These are phyloP conservation scores for Erythrobasidium hasegawianum DNA, from an alignment of 1,284 basidiomycete species.

Conservation along the genomic window DNA sequence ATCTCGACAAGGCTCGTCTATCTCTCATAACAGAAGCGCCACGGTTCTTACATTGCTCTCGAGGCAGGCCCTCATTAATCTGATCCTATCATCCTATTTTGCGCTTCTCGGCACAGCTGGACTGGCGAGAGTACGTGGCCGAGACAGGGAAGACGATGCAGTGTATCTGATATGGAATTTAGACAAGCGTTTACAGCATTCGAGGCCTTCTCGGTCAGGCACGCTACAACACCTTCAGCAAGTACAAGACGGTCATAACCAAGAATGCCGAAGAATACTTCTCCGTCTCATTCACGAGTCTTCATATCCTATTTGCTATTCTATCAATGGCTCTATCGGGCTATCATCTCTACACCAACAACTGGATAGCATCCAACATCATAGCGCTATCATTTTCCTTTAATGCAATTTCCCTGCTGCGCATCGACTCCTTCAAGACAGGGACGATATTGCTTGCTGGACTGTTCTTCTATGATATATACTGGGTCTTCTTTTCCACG, in stretches of 20 bases:
- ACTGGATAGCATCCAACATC: slow-evolving; percentile 72
- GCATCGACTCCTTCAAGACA: slow-evolving; percentile 85
- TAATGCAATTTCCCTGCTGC: slow-evolving; percentile 1
- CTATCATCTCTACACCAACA: slow-evolving; percentile 56
- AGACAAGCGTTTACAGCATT: slow-evolving; percentile 14
- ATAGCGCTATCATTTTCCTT: slow-evolving; percentile 58
- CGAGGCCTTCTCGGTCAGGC: not conserved
- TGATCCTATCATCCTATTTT: slow-evolving; percentile 55
- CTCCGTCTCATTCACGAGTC: slow-evolving; percentile 49
- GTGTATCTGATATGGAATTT: slow-evolving; percentile 48
- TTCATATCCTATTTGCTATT: slow-evolving; percentile 62
- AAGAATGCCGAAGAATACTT: slow-evolving; percentile 46
- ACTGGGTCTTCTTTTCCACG: slow-evolving; percentile 58
- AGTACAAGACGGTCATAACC: slow-evolving; percentile 36
- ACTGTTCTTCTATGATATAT: slow-evolving; percentile 84
- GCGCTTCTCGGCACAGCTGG: slow-evolving; percentile 39
- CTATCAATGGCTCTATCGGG: slow-evolving; percentile 63
- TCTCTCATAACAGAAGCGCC: no score
- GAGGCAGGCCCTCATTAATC: slow-evolving; percentile 60
- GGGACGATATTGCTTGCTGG: slow-evolving; percentile 75
- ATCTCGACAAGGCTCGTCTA: slow-evolving; percentile 69
- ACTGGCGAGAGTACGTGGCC: slow-evolving; percentile 34
- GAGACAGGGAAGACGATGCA: no score
- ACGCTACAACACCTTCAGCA: slow-evolving; percentile 10
- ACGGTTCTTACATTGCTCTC: not conserved